These are phyloP conservation scores for Penicillium brasilianum DNA, from an alignment of 2,329 filamentous ascomycete genomes.

Conservation along the genomic window DNA sequence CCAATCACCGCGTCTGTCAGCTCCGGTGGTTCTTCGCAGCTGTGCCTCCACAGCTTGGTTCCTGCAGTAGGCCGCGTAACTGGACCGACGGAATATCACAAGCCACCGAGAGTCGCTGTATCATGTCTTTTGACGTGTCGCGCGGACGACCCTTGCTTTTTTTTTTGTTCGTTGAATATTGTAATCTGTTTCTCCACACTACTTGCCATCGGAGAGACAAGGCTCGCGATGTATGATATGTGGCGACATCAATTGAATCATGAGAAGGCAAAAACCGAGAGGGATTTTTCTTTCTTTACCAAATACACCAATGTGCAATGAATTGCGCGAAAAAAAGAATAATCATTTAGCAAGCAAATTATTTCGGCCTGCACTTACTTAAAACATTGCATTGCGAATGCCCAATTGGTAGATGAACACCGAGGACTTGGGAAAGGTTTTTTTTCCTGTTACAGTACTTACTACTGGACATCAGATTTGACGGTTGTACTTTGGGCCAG, in stretches of 20 bases:
- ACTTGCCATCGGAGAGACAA: background rate
- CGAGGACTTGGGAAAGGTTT: background rate
- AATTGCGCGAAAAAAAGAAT: background rate
- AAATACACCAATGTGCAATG: background rate
- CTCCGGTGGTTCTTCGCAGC: constrained; percentile 17
- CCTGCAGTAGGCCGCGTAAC: constrained; percentile 44
- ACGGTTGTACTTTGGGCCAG: constrained; percentile 9
- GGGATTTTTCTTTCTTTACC: background rate
- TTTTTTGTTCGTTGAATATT: background rate
- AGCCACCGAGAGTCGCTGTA: constrained; percentile 5
- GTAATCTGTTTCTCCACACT: background rate
- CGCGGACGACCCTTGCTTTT: constrained; percentile 5
- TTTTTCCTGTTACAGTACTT: background rate
- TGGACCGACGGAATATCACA: constrained; percentile 22
- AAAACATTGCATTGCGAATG: background rate
- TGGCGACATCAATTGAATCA: constrained; percentile 1
- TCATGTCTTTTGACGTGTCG: constrained; percentile 10
- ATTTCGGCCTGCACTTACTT: background rate
- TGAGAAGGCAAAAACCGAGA: background rate
- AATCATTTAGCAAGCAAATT: background rate
- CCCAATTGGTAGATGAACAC: background rate
- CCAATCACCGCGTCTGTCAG: constrained; percentile 15
- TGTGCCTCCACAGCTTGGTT: constrained; percentile 38
- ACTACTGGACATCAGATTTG: background rate
- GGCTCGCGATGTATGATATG: background rate